Percentiles rank a stretch among this genome's conserved stretches.
These are phyloP conservation scores for Metschnikowia similis DNA, from an alignment of 805 yeast species.

Conservation along the genomic window DNA sequence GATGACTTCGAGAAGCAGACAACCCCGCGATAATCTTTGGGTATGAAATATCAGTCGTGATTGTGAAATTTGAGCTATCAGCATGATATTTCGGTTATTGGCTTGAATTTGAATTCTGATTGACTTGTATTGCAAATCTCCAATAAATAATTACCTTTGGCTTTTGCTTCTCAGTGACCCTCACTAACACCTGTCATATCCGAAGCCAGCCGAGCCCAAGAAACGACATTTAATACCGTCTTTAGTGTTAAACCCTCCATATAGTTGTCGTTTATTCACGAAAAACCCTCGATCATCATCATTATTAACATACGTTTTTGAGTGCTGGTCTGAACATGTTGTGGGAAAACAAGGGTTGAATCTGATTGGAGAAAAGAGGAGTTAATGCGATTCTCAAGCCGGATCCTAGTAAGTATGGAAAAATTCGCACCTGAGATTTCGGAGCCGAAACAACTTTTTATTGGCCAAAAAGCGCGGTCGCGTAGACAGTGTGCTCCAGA, in stretches of 20 bases:
- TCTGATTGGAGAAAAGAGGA: constrained; percentile 5
- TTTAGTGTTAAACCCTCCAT: no score
- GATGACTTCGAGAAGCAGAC: no score
- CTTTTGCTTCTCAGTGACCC: neutral
- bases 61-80: neutral
- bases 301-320: constrained; percentile 16
- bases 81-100: no score
- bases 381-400: constrained; percentile 3
- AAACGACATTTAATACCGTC: neutral
- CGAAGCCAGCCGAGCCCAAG: neutral
- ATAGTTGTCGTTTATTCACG: neutral
- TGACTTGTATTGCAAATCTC: no score
- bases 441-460: constrained; percentile 16
- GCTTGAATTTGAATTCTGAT: no score
- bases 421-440: constrained; percentile 16
- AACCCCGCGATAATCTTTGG: no score
- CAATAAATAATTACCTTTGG: no score
- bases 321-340: constrained; percentile 18
- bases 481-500: constrained; percentile 5
- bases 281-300: neutral
- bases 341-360: constrained; percentile 8
- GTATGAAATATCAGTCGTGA: no score
- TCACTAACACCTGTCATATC: neutral
- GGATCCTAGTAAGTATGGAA: constrained; percentile 9
- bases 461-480: constrained; percentile 11